Percentiles rank a stretch among this genome's conserved stretches.
Conservation (phyloP, 169 alveolate genomes). For the Babesia bovis region DNA sequence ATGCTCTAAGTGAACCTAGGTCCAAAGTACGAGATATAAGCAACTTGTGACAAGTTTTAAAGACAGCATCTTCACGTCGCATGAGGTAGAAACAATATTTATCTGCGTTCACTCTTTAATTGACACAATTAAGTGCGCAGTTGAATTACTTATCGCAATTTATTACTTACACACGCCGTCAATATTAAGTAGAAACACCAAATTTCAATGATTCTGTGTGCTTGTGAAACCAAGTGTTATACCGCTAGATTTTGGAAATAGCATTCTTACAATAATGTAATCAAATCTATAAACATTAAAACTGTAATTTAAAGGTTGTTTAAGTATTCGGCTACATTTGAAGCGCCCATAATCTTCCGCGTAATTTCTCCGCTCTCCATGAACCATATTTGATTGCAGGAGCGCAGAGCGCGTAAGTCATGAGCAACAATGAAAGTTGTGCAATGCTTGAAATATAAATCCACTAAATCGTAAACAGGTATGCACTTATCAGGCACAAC, state of each 20-base stretch:
- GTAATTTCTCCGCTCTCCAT: slow-evolving; percentile 1
- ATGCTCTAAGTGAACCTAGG: slow-evolving; percentile 60
- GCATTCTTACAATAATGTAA: too few relatives aligned
- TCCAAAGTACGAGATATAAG: slow-evolving; percentile 64
- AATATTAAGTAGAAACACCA: too few relatives aligned
- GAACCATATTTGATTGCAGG: slow-evolving; percentile 14
- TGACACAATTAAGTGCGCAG: too few relatives aligned
- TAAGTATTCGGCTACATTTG: slow-evolving; percentile 10
- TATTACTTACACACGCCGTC: too few relatives aligned
- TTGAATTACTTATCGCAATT: too few relatives aligned
- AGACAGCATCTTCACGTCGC: too few relatives aligned
- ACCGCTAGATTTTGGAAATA: too few relatives aligned
- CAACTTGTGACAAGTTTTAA: slow-evolving; percentile 8
- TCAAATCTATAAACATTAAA: neutral
- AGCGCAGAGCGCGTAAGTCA: slow-evolving; percentile 19
- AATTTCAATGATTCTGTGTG: too few relatives aligned
- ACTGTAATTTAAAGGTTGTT: neutral
- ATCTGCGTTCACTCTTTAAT: too few relatives aligned
- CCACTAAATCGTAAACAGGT: slow-evolving; percentile 51
- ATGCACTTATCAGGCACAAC: neutral
- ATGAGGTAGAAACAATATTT: too few relatives aligned
- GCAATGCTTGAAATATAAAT: slow-evolving; percentile 56
- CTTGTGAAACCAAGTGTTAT: too few relatives aligned
- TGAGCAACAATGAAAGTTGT: slow-evolving; percentile 67
- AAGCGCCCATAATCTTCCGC: slow-evolving; percentile 5